Conservation (phyloP, 2,329 filamentous ascomycete species). For the Arthrinium phaeospermum region DNA sequence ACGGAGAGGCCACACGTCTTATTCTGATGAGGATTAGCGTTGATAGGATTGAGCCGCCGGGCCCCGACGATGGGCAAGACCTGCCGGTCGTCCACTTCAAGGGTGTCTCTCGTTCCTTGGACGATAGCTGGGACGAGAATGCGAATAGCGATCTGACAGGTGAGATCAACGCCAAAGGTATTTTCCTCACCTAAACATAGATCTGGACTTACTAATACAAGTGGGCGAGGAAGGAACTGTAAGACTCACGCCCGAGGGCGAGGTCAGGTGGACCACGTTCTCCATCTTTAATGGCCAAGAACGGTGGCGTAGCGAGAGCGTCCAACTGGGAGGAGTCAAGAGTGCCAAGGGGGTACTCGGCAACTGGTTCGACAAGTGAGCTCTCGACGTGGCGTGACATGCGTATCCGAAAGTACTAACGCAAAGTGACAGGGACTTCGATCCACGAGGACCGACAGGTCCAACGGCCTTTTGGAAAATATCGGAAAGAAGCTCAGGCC, state of each 20-base stretch:
- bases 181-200: slow-evolving; percentile 21
- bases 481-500: slow-evolving; percentile 48
- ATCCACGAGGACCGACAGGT: slow-evolving; percentile 69
- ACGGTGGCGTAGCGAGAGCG: slow-evolving; percentile 77
- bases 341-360: slow-evolving; percentile 73
- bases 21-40: slow-evolving; percentile 72
- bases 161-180: slow-evolving; percentile 42
- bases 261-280: slow-evolving; percentile 76
- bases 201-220: slow-evolving; percentile 13
- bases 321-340: slow-evolving; percentile 72
- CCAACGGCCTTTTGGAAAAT: slow-evolving; percentile 71
- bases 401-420: not conserved
- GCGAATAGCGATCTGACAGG: slow-evolving; percentile 70
- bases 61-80: slow-evolving; percentile 59
- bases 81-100: slow-evolving; percentile 72
- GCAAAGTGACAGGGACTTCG: slow-evolving; percentile 56
- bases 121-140: slow-evolving; percentile 71
- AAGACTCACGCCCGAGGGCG: slow-evolving; percentile 69
- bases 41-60: slow-evolving; percentile 64
- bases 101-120: slow-evolving; percentile 66
- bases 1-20: slow-evolving; percentile 71
- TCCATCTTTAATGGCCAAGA: slow-evolving; percentile 69
- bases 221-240: slow-evolving; percentile 57
- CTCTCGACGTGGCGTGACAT: not conserved
- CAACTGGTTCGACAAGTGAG: slow-evolving; percentile 78